Evolutionary conservation across 305 asterid genomes (phyloP).

Genomic region (Fraxinus velutina): DNA sequence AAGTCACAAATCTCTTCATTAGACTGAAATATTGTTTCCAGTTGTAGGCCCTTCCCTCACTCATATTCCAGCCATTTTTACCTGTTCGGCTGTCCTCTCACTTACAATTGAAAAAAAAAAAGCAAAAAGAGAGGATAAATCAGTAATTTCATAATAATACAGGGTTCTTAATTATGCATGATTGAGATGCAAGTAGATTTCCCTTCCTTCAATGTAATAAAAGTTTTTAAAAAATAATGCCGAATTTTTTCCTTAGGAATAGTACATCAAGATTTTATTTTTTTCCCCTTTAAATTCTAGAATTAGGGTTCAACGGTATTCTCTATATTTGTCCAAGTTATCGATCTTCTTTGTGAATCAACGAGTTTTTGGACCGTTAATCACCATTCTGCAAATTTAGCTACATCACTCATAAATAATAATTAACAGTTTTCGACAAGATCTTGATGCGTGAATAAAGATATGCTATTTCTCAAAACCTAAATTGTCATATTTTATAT

Average conservation of each 20-base stretch:
- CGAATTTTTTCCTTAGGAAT: neutral
- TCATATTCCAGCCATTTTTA: slow-evolving; percentile 19
- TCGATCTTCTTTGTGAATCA: neutral
- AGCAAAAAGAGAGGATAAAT: neutral
- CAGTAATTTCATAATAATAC: neutral
- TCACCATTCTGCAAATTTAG: neutral
- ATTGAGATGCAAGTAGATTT: neutral
- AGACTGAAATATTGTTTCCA: slow-evolving; percentile 30
- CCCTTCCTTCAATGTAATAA: neutral
- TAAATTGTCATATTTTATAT: slow-evolving; percentile 31
- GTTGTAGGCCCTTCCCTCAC: slow-evolving; percentile 32
- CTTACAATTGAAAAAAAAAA: neutral
- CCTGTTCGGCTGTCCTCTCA: neutral
- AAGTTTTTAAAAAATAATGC: neutral
- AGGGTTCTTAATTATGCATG: neutral
- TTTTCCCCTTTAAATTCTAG: neutral
- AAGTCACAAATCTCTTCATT: slow-evolving; percentile 45
- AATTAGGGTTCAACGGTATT: neutral
- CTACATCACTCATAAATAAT: neutral
- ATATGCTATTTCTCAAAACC: slow-evolving; percentile 1
- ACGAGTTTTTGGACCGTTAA: neutral
- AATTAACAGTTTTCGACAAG: neutral
- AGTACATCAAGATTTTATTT: too few relatives aligned
- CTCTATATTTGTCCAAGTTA: neutral
- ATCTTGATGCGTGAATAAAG: neutral